Evolutionary conservation across 768 basidiomycete genomes (phyloP).

Genomic region (Austroboletus eburneus): DNA sequence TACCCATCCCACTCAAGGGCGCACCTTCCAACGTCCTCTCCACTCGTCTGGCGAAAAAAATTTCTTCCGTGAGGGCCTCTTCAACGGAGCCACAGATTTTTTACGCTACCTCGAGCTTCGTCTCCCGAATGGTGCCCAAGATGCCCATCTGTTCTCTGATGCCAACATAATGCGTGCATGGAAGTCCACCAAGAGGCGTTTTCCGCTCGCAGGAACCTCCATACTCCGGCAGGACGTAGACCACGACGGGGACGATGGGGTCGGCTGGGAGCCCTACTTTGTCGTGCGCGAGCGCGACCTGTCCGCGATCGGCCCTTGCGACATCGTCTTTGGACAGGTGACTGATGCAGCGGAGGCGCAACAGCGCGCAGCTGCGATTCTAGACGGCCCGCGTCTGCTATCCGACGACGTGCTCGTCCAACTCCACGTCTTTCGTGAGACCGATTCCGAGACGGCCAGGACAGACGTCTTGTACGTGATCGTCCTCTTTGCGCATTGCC

Average conservation of each 20-base stretch:
- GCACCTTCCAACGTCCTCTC: conserved; percentile 35
- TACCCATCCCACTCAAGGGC: conserved; percentile 1
- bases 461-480: conserved; percentile 39
- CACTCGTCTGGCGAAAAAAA: conserved; percentile 36
- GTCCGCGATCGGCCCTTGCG: conserved; percentile 28
- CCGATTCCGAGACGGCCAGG: conserved; percentile 17
- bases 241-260: neutral
- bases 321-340: conserved; percentile 36
- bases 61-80: conserved; percentile 40
- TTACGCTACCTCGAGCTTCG: conserved; percentile 30
- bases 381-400: conserved; percentile 35
- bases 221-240: neutral
- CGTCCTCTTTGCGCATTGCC: conserved; percentile 44
- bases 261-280: conserved; percentile 30
- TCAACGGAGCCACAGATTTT: conserved; percentile 43
- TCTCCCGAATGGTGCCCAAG: conserved; percentile 26
- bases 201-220: conserved; percentile 45
- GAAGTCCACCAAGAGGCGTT: conserved; percentile 43
- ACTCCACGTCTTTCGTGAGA: conserved; percentile 39
- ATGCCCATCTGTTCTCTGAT: conserved; percentile 22
- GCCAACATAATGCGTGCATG: conserved; percentile 41
- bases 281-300: conserved; percentile 39
- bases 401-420: conserved; percentile 40
- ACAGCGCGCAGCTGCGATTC: conserved; percentile 23
- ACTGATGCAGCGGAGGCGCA: conserved; percentile 34